Conservation (phyloP, 2,329 filamentous ascomycete species). For the Sclerotinia nivalis region DNA sequence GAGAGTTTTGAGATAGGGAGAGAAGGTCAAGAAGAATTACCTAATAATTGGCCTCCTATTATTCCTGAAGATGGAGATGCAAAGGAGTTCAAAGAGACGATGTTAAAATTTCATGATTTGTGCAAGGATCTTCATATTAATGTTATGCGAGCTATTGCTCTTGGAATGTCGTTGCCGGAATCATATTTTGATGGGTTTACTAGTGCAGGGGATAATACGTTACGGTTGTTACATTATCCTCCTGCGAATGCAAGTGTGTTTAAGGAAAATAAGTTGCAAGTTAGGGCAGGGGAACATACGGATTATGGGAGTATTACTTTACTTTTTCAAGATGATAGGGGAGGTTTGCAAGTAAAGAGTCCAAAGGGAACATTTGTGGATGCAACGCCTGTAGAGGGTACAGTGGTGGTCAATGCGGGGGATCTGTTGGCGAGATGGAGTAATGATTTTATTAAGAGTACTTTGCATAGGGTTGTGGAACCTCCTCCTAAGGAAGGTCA, state of each 20-base stretch:
- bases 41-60: constrained; percentile 74
- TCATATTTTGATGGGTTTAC: constrained; percentile 76
- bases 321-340: constrained; percentile 55
- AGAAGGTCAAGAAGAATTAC: constrained; percentile 57
- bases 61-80: constrained; percentile 51
- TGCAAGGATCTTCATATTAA: constrained; percentile 75
- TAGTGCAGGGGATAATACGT: constrained; percentile 62
- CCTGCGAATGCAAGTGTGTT: constrained; percentile 48
- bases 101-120: constrained; percentile 72
- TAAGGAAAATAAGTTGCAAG: constrained; percentile 52
- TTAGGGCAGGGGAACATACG: constrained; percentile 54
- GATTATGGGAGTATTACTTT: constrained; percentile 56
- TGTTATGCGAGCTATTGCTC: constrained; percentile 80
- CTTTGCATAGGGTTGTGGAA: constrained; percentile 86
- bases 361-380: constrained; percentile 79
- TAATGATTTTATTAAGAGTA: constrained; percentile 89
- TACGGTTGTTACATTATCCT: constrained; percentile 62
- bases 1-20: constrained; percentile 66
- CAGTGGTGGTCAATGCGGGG: constrained; percentile 86
- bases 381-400: constrained; percentile 76
- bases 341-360: constrained; percentile 58
- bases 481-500: constrained; percentile 55
- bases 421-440: constrained; percentile 86
- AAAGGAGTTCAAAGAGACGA: constrained; percentile 65
- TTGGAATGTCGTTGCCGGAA: constrained; percentile 74